phyloP scores from a whole-genome alignment of 2,329 filamentous ascomycete species.

The Acrodontium crateriforme region DNA sequence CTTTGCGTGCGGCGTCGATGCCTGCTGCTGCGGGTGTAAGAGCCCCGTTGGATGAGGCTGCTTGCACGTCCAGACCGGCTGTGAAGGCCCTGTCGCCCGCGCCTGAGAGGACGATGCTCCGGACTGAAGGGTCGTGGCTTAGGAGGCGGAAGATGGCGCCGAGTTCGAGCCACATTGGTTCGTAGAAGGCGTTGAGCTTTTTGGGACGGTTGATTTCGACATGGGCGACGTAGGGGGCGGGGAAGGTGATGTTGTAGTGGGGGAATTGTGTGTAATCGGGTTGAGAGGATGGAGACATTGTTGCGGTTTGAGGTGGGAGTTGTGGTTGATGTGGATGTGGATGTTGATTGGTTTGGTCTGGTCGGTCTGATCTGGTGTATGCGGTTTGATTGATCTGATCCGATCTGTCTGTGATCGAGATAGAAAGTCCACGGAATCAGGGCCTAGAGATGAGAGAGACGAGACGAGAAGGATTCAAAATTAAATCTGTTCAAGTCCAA shows the following conservation, averaged over 20 bases:
- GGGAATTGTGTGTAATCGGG: slow-evolving; percentile 30
- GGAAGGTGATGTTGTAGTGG: slow-evolving; percentile 62
- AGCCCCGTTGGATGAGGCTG: slow-evolving; percentile 7
- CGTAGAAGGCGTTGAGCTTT: slow-evolving; percentile 80
- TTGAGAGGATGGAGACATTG: slow-evolving; percentile 17
- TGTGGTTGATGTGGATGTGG: slow-evolving; percentile 1
- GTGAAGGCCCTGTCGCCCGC: slow-evolving; percentile 76
- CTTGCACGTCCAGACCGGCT: slow-evolving; percentile 62
- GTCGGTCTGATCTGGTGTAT: no score
- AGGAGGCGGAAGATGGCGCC: slow-evolving; percentile 57
- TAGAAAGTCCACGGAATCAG: no score
- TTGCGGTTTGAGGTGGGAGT: slow-evolving; percentile 6
- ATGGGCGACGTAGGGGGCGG: slow-evolving; percentile 63
- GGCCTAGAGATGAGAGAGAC: no score
- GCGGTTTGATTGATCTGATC: no score
- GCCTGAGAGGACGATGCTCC: slow-evolving; percentile 65
- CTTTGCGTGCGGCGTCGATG: slow-evolving; percentile 17
- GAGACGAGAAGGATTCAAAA: no score
- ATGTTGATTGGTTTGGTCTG: neutral
- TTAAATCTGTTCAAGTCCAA: no score
- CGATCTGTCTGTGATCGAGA: no score
- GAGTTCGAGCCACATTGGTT: slow-evolving; percentile 77
- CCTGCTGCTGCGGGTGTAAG: slow-evolving; percentile 1
- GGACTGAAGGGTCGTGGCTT: slow-evolving; percentile 57
- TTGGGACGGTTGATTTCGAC: slow-evolving; percentile 79